Percentiles rank a stretch among this genome's conserved stretches.
These are phyloP conservation scores for Grigorovia transvaalensis DNA, from an alignment of 805 yeast species.

Conservation along the genomic window DNA sequence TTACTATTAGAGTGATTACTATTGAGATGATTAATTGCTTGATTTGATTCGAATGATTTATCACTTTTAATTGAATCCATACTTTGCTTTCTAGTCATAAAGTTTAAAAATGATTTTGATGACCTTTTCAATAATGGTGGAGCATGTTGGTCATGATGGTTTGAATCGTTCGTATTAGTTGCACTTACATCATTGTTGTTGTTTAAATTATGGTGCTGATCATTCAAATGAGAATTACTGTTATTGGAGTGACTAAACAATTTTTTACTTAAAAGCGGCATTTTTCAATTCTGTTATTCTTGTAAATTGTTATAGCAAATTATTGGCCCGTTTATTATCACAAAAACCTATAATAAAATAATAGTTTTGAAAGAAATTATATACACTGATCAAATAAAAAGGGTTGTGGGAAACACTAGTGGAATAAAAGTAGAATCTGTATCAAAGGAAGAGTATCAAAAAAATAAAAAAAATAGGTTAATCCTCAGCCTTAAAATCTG, in stretches of 20 bases:
- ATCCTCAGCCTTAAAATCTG: too few relatives aligned
- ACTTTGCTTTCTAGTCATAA: slow-evolving; percentile 24
- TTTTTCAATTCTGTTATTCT: neutral
- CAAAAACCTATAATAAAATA: too few relatives aligned
- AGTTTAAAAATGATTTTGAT: slow-evolving; percentile 24
- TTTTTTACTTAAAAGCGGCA: slow-evolving; percentile 15
- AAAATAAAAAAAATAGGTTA: too few relatives aligned
- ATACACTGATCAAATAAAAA: too few relatives aligned
- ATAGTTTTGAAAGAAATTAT: too few relatives aligned
- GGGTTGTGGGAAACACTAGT: too few relatives aligned
- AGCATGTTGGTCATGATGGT: neutral
- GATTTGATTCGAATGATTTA: slow-evolving; percentile 16
- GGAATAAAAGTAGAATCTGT: too few relatives aligned
- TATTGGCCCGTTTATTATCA: neutral
- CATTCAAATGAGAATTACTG: slow-evolving; percentile 3
- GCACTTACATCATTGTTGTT: neutral
- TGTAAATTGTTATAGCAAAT: neutral
- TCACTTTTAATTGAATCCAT: slow-evolving; percentile 26
- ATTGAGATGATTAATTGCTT: slow-evolving; percentile 6
- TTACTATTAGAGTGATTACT: slow-evolving; percentile 2
- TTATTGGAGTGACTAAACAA: neutral
- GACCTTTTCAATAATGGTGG: slow-evolving; percentile 13
- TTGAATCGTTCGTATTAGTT: neutral
- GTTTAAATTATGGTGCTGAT: neutral
- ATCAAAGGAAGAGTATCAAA: too few relatives aligned